These are phyloP conservation scores for Populus deltoides DNA, from an alignment of 345 rosid species.

Conservation along the genomic window DNA sequence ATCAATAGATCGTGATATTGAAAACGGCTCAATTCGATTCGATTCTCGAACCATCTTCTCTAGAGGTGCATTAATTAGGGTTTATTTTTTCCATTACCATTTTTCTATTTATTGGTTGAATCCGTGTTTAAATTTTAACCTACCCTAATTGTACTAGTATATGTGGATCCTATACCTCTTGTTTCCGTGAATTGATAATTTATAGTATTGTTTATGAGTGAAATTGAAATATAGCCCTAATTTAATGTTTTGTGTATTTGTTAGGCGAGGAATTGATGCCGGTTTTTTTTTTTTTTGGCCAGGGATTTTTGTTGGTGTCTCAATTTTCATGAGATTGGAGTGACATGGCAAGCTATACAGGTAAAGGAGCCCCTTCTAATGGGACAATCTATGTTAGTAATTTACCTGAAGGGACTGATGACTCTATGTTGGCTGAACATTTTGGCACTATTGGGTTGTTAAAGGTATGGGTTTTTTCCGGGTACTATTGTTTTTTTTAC, in stretches of 20 bases:
- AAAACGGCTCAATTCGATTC: background rate
- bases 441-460: slow-evolving; percentile 94
- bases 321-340: slow-evolving; percentile 42
- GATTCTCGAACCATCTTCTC: background rate
- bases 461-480: slow-evolving; percentile 51
- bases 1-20: background rate
- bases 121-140: no score
- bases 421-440: slow-evolving; percentile 80
- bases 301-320: background rate
- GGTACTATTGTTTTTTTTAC: background rate
- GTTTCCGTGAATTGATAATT: no score
- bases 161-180: no score
- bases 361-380: slow-evolving; percentile 53
- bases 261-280: no score
- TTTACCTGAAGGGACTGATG: slow-evolving; percentile 82
- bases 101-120: no score
- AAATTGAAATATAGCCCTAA: background rate
- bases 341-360: slow-evolving; percentile 62
- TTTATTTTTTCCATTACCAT: background rate
- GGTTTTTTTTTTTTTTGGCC: background rate
- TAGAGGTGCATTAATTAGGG: background rate
- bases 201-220: no score
- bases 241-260: background rate
- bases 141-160: no score
- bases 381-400: slow-evolving; percentile 88